These are phyloP conservation scores for Lichenothelia convexa DNA, from an alignment of 495 filamentous ascomycete genomes.

Conservation along the genomic window DNA sequence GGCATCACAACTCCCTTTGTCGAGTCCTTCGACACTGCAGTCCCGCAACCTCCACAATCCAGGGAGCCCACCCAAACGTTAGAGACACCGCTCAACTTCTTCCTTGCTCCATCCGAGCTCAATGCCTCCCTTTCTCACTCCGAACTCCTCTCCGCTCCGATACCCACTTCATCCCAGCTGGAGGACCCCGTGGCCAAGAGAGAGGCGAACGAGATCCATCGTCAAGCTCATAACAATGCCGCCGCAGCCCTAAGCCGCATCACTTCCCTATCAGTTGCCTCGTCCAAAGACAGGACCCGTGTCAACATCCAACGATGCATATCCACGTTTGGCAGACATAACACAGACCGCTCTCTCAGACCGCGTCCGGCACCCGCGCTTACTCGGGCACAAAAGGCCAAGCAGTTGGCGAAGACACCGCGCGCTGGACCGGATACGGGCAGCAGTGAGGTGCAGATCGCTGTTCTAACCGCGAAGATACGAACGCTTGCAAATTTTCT, in stretches of 20 bases:
- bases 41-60: slow-evolving; percentile 13
- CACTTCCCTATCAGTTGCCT: slow-evolving; percentile 52
- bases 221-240: slow-evolving; percentile 33
- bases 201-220: slow-evolving; percentile 13
- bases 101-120: slow-evolving; percentile 46
- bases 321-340: slow-evolving; percentile 73
- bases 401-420: slow-evolving; percentile 13
- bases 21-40: slow-evolving; percentile 51
- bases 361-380: slow-evolving; percentile 25
- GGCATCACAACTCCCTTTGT: slow-evolving; percentile 68
- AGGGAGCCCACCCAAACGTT: slow-evolving; percentile 21
- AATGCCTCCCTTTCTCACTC: slow-evolving; percentile 42
- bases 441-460: slow-evolving; percentile 86
- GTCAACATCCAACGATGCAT: slow-evolving; percentile 71
- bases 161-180: slow-evolving; percentile 16
- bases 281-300: slow-evolving; percentile 53
- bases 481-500: slow-evolving; percentile 47
- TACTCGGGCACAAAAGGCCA: neutral
- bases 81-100: slow-evolving; percentile 47
- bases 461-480: slow-evolving; percentile 93
- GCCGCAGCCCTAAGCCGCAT: slow-evolving; percentile 57
- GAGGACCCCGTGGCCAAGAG: slow-evolving; percentile 27
- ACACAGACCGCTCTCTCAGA: slow-evolving; percentile 53
- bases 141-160: slow-evolving; percentile 39
- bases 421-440: slow-evolving; percentile 82